A percentile compares a stretch with the other conserved stretches of the same genome.
These are phyloP conservation scores for Pyronema omphalodes DNA, from an alignment of 495 filamentous ascomycete genomes.

Conservation along the genomic window DNA sequence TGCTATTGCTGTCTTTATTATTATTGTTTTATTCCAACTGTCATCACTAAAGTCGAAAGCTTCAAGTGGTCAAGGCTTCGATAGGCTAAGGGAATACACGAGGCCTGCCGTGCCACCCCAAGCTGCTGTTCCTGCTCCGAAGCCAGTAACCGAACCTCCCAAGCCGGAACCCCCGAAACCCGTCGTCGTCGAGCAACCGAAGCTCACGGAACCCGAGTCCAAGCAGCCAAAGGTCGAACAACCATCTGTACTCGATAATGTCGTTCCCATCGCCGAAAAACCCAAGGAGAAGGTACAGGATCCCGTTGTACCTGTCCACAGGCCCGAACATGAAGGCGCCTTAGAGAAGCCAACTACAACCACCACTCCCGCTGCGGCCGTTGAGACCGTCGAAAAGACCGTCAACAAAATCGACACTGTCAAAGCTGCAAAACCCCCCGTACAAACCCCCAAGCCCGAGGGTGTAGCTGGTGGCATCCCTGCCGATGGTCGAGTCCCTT, in stretches of 20 bases:
- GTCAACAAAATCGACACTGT: background rate
- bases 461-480: background rate
- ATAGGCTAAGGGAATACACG: background rate
- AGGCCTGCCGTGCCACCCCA: background rate
- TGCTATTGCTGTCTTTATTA: background rate
- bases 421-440: background rate
- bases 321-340: background rate
- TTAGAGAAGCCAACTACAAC: background rate
- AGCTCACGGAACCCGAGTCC: background rate
- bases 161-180: background rate
- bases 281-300: background rate
- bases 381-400: background rate
- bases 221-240: background rate
- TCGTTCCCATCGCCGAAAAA: background rate
- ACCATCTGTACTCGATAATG: too few species aligned
- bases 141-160: background rate
- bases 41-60: background rate
- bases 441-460: background rate
- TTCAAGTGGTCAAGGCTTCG: background rate
- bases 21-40: slow-evolving; percentile 1
- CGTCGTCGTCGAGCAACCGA: background rate
- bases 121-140: background rate
- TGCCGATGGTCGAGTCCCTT: background rate
- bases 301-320: background rate
- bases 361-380: background rate